Percentiles rank a stretch among this genome's conserved stretches.
phyloP scores from a whole-genome alignment of 257 asterid genomes.

The Jacaranda mimosifolia region DNA sequence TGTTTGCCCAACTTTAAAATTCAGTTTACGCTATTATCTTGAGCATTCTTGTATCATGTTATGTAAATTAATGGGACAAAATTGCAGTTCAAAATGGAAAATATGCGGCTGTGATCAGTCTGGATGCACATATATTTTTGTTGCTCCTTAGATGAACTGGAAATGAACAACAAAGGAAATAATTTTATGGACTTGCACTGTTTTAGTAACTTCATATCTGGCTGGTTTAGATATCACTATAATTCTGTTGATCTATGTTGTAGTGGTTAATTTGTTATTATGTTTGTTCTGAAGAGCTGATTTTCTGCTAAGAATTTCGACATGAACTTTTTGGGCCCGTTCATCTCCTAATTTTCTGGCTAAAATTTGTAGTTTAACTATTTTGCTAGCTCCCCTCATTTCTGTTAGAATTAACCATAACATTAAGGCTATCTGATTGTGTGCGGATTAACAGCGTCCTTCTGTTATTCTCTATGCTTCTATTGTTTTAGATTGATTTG shows the following conservation, averaged over 20 bases:
- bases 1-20: neutral
- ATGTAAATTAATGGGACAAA: constrained; percentile 6
- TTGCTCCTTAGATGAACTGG: constrained; percentile 15
- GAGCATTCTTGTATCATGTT: constrained; percentile 4
- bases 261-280: neutral
- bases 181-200: neutral
- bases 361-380: constrained; percentile 13
- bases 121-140: neutral
- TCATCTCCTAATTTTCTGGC: neutral
- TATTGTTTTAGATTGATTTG: neutral
- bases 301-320: constrained; percentile 19
- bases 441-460: neutral
- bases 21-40: constrained; percentile 17
- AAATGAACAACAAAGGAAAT: neutral
- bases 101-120: constrained; percentile 25
- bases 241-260: constrained; percentile 1
- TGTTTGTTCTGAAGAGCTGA: constrained; percentile 1
- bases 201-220: neutral
- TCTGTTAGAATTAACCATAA: constrained; percentile 22
- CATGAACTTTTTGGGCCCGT: constrained; percentile 15
- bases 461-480: constrained; percentile 24
- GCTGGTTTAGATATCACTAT: constrained; percentile 6
- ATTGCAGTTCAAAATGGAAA: constrained; percentile 21
- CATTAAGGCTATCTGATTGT: neutral
- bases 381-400: constrained; percentile 7